These are phyloP conservation scores for Mucor sp. DNA, from an alignment of 371 early-diverging fungal genomes.

Conservation along the genomic window DNA sequence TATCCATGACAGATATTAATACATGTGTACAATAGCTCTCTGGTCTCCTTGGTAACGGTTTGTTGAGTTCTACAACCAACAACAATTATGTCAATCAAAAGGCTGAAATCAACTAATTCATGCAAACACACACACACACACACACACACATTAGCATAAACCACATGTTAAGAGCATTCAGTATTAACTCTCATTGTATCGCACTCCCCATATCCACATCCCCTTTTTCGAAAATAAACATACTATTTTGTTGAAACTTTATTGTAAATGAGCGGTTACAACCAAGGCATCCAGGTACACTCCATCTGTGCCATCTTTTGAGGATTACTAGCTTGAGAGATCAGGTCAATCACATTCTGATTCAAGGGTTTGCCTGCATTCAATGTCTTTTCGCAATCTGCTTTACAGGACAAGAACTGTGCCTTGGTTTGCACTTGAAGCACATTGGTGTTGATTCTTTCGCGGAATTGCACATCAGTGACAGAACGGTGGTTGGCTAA, in stretches of 20 bases:
- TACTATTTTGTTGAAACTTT: background rate
- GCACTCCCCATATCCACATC: background rate
- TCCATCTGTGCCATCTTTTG: conserved; percentile 94
- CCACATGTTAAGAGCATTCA: background rate
- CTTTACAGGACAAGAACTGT: conserved; percentile 71
- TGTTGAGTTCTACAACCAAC: conserved; percentile 10
- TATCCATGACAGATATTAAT: background rate
- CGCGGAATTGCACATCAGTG: conserved; percentile 66
- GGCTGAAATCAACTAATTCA: conserved; percentile 8
- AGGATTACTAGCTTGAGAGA: conserved; percentile 90
- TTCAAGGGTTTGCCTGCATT: conserved; percentile 58
- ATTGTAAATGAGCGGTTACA: conserved; percentile 34
- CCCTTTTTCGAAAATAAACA: background rate
- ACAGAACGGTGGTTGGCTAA: conserved; percentile 57
- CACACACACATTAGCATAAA: background rate
- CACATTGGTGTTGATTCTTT: conserved; percentile 68
- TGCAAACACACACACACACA: background rate
- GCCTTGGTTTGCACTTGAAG: conserved; percentile 74
- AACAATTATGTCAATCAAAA: conserved; percentile 14
- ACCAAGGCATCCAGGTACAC: conserved; percentile 82
- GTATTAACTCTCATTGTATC: background rate
- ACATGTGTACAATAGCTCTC: background rate
- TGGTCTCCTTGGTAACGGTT: conserved; percentile 9
- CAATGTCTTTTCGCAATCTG: conserved; percentile 71
- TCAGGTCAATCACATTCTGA: conserved; percentile 84